Conservation (phyloP, 306 rosid genomes). For the Cyclanthera cordifolia region DNA sequence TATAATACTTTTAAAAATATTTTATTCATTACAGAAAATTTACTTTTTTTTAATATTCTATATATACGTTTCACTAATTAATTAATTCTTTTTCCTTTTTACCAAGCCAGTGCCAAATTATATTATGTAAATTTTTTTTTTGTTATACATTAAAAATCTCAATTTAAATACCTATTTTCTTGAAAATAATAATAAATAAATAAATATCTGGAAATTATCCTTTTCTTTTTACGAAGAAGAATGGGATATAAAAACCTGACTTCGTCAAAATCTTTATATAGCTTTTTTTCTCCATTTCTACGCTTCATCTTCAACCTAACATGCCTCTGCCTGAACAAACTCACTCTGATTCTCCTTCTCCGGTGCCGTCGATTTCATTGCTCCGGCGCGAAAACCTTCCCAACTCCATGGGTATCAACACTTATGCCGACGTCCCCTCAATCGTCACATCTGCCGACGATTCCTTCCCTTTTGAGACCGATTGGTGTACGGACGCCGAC, state of each 20-base stretch:
- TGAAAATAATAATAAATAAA: not conserved
- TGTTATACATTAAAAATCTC: too few species aligned
- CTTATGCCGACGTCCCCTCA: slow-evolving; percentile 24
- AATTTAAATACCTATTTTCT: not conserved
- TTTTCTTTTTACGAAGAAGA: not conserved
- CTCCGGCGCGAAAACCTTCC: slow-evolving; percentile 14
- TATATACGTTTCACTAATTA: too few species aligned
- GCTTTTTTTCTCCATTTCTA: slow-evolving; percentile 7
- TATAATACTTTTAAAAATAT: too few species aligned
- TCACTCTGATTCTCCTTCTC: slow-evolving; percentile 1
- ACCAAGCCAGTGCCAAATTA: too few species aligned
- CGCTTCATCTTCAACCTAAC: not conserved
- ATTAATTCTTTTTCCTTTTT: too few species aligned
- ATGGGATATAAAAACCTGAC: not conserved
- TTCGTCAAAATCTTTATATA: slow-evolving; percentile 11
- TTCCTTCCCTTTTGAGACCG: slow-evolving; percentile 18
- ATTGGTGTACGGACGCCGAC: slow-evolving; percentile 40
- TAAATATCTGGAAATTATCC: not conserved
- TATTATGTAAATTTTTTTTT: too few species aligned
- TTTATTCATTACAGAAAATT: too few species aligned
- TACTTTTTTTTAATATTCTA: too few species aligned
- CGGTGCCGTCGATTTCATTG: slow-evolving; percentile 11
- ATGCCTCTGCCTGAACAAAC: not conserved
- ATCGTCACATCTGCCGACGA: slow-evolving; percentile 28
- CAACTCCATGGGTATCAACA: slow-evolving; percentile 24